A percentile compares a stretch with the other conserved stretches of the same genome.
These are phyloP conservation scores for Yamadazyma membranifaciens DNA, from an alignment of 1,139 yeast genomes.

Conservation along the genomic window DNA sequence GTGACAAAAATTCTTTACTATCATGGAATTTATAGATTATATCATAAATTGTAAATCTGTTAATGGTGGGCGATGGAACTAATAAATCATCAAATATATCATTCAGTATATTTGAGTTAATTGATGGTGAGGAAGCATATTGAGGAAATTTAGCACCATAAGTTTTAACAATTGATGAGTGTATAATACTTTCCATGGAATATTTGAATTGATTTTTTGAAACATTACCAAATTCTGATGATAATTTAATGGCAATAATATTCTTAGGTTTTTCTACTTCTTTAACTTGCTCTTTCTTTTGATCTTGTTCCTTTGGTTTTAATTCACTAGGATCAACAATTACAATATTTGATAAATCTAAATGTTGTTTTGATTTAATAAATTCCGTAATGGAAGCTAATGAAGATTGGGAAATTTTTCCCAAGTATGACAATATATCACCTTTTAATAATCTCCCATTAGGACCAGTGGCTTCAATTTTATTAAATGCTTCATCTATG, in stretches of 20 bases:
- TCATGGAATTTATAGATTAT: slow-evolving; percentile 27
- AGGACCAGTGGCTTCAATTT: slow-evolving; percentile 86
- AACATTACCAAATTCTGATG: slow-evolving; percentile 26
- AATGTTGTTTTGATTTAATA: slow-evolving; percentile 57
- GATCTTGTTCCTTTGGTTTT: slow-evolving; percentile 8
- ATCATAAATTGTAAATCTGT: slow-evolving; percentile 51
- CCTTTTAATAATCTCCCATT: slow-evolving; percentile 86
- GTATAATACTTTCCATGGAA: slow-evolving; percentile 32
- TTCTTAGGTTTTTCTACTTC: slow-evolving; percentile 17
- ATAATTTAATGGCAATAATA: slow-evolving; percentile 24
- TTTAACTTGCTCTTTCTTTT: slow-evolving; percentile 11
- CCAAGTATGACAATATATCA: slow-evolving; percentile 82
- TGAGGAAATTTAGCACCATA: slow-evolving; percentile 46
- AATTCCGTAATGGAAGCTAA: slow-evolving; percentile 54
- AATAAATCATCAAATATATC: slow-evolving; percentile 67
- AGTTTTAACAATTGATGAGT: slow-evolving; percentile 32
- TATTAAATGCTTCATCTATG: slow-evolving; percentile 62
- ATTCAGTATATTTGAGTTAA: slow-evolving; percentile 29
- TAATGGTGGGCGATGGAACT: slow-evolving; percentile 54
- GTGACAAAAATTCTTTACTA: slow-evolving; percentile 12
- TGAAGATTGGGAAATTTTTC: slow-evolving; percentile 51
- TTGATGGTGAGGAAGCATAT: slow-evolving; percentile 45
- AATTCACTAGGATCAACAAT: slow-evolving; percentile 36
- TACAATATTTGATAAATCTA: slow-evolving; percentile 75
- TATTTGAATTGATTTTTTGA: slow-evolving; percentile 28